Evolutionary conservation across 352 stramenopile species (phyloP).

Genomic region (Phytophthora multivora): DNA sequence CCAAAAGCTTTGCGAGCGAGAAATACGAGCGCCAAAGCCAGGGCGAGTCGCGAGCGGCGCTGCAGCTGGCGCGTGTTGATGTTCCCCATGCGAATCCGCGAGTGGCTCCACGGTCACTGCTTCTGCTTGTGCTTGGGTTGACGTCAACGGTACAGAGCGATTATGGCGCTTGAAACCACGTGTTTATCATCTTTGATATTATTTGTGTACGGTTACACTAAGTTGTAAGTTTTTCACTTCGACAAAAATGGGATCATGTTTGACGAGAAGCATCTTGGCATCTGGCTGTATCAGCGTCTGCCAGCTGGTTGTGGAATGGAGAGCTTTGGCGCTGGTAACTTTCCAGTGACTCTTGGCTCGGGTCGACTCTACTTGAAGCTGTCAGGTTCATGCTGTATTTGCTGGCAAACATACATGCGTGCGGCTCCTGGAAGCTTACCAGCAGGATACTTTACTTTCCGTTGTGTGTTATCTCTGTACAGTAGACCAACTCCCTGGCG

Average conservation of each 20-base stretch:
- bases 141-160: conserved; percentile 20
- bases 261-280: not conserved
- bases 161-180: conserved; percentile 1
- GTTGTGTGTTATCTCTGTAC: conserved; percentile 11
- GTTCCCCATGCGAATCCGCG: conserved; percentile 29
- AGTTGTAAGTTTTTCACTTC: conserved; percentile 30
- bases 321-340: not conserved
- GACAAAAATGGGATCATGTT: no score
- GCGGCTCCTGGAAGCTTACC: conserved; percentile 1
- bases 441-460: conserved; percentile 18
- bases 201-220: conserved; percentile 42
- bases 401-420: conserved; percentile 5
- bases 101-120: conserved; percentile 16
- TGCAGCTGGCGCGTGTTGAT: conserved; percentile 6
- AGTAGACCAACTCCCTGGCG: conserved; percentile 13
- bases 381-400: not conserved
- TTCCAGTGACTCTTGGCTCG: not conserved
- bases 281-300: not conserved
- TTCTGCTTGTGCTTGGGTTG: conserved; percentile 5
- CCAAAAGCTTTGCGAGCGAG: conserved; percentile 18
- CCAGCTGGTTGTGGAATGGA: conserved; percentile 17
- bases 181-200: conserved; percentile 46
- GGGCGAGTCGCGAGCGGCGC: conserved; percentile 9
- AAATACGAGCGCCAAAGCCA: conserved; percentile 20
- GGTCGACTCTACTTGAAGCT: conserved; percentile 16